phyloP scores from a whole-genome alignment of 1,284 basidiomycete species.

The Schizophyllum amplum region DNA sequence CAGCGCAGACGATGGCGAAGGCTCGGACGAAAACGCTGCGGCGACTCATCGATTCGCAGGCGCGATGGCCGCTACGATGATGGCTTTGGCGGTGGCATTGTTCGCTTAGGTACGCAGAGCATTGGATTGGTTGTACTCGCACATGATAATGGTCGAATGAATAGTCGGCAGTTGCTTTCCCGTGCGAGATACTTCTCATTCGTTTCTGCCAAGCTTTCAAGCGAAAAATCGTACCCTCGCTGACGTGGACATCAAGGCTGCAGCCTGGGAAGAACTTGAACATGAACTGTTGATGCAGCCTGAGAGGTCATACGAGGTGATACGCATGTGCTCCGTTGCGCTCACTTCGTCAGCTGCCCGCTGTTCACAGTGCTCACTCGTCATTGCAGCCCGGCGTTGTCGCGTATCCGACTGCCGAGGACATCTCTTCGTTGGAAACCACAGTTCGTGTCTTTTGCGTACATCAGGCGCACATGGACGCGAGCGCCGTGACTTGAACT shows the following conservation, averaged over 20 bases:
- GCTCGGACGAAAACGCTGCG: neutral
- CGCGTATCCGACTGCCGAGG: neutral
- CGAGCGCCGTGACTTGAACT: neutral
- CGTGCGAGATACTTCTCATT: neutral
- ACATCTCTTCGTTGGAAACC: neutral
- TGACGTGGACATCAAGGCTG: neutral
- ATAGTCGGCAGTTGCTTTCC: neutral
- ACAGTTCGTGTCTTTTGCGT: too few relatives aligned
- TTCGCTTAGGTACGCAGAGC: neutral
- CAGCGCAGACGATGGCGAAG: neutral
- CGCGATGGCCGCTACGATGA: neutral
- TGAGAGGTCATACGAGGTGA: neutral
- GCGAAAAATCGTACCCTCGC: neutral
- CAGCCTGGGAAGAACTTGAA: neutral
- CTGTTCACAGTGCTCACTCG: neutral
- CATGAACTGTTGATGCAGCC: neutral
- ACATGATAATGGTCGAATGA: neutral
- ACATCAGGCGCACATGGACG: neutral
- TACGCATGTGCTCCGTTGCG: neutral
- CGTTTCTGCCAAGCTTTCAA: neutral
- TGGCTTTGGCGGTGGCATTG: neutral
- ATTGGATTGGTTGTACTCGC: neutral
- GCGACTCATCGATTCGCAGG: too few relatives aligned
- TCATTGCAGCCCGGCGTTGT: neutral
- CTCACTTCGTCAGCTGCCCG: neutral